phyloP scores from a whole-genome alignment of 352 stramenopile species.

The Poterioochromonas sp. region DNA sequence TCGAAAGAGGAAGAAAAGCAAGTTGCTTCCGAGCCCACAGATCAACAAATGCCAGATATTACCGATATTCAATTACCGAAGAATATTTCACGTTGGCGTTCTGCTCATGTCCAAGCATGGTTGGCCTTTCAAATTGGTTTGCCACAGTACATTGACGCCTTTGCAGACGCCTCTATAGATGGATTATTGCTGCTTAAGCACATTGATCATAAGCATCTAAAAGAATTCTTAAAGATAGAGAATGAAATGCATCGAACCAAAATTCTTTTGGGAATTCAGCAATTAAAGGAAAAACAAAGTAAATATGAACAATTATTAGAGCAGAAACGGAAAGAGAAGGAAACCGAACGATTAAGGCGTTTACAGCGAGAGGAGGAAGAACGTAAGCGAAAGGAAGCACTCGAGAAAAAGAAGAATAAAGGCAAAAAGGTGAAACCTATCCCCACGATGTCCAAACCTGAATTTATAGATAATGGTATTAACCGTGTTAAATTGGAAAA shows the following conservation, averaged over 20 bases:
- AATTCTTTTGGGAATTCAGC: neutral
- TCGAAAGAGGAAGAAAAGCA: neutral
- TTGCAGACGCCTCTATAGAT: neutral
- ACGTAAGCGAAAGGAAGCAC: neutral
- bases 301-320: neutral
- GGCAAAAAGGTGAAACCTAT: neutral
- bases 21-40: too few species aligned
- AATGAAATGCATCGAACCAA: neutral
- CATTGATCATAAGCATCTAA: neutral
- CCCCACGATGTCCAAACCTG: neutral
- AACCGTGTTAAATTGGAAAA: neutral
- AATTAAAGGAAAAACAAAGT: neutral
- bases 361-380: constrained; percentile 3
- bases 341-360: too few species aligned
- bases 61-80: neutral
- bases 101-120: neutral
- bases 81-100: neutral
- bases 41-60: too few species aligned
- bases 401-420: neutral
- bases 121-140: neutral
- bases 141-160: neutral
- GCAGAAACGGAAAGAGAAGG: neutral
- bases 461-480: neutral
- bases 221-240: too few species aligned
- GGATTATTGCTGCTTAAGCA: constrained; percentile 10